A percentile compares a stretch with the other conserved stretches of the same genome.
Evolutionary conservation across 345 rosid genomes (phyloP).

Genomic region (Populus tremula): DNA sequence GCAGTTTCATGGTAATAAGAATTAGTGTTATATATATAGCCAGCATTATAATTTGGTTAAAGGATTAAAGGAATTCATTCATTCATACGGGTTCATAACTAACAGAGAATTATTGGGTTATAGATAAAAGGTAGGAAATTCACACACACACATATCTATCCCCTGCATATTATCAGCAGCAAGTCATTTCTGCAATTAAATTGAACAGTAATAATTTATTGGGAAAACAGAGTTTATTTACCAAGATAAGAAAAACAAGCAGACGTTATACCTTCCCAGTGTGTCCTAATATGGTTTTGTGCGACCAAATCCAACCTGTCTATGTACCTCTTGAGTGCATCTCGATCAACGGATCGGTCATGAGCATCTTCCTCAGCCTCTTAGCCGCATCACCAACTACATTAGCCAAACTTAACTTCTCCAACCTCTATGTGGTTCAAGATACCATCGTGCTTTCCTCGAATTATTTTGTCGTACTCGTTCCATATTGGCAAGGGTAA

Average conservation of each 20-base stretch:
- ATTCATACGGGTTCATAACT: no score
- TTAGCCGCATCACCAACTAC: constrained; percentile 26
- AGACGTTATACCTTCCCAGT: constrained; percentile 18
- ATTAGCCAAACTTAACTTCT: constrained; percentile 9
- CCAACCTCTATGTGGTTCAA: no score
- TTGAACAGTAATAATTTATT: not conserved
- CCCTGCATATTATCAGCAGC: not conserved
- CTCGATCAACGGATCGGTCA: not conserved
- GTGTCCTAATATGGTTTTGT: constrained; percentile 7
- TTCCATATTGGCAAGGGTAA: no score
- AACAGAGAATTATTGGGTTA: no score
- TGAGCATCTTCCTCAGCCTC: constrained; percentile 13
- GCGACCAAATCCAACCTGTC: constrained; percentile 11
- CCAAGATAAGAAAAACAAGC: not conserved
- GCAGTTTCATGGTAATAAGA: constrained; percentile 10
- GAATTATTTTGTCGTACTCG: no score
- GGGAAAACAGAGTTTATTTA: not conserved
- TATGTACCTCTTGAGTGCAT: not conserved
- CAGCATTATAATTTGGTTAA: not conserved
- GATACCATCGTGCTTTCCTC: no score
- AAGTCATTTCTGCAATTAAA: constrained; percentile 3
- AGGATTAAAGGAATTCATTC: no score
- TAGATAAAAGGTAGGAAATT: no score
- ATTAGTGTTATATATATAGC: not conserved
- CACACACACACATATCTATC: no score